Evolutionary conservation across 495 filamentous ascomycete genomes (phyloP).

Genomic region (Aspergillus diversus): DNA sequence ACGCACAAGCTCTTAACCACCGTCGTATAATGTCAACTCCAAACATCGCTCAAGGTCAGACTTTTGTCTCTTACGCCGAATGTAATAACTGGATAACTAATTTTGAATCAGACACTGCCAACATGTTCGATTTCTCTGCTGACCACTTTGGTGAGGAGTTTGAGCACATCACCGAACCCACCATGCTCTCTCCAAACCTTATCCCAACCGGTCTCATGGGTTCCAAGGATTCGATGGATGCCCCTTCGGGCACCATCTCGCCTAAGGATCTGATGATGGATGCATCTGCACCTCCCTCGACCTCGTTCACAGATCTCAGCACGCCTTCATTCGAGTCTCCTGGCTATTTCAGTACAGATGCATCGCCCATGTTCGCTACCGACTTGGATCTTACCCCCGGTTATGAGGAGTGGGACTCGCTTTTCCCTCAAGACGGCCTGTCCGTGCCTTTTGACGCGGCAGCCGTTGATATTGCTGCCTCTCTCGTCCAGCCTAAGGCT

Average conservation of each 20-base stretch:
- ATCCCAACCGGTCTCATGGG: constrained; percentile 31
- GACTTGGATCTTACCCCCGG: constrained; percentile 39
- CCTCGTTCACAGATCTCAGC: constrained; percentile 81
- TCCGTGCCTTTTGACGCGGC: constrained; percentile 44
- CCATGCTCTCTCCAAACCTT: constrained; percentile 32
- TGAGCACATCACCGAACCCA: constrained; percentile 23
- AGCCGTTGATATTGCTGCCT: constrained; percentile 34
- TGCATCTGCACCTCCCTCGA: constrained; percentile 78
- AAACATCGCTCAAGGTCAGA: constrained; percentile 40
- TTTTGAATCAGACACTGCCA: constrained; percentile 21
- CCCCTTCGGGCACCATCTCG: constrained; percentile 69
- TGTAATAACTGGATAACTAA: background rate
- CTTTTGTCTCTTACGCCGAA: background rate
- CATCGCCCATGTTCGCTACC: constrained; percentile 65
- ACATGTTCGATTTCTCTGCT: constrained; percentile 41
- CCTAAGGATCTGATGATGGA: constrained; percentile 82
- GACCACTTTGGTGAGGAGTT: constrained; percentile 31
- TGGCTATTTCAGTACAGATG: constrained; percentile 64
- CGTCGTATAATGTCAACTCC: constrained; percentile 49
- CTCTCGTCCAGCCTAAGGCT: constrained; percentile 36
- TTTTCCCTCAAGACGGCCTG: constrained; percentile 63
- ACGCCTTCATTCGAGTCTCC: constrained; percentile 83
- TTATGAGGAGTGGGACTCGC: constrained; percentile 50
- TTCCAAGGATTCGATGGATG: constrained; percentile 37
- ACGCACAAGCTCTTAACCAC: constrained; percentile 25